Conservation (phyloP, 1,284 basidiomycete genomes). For the Trametes pubescens region DNA sequence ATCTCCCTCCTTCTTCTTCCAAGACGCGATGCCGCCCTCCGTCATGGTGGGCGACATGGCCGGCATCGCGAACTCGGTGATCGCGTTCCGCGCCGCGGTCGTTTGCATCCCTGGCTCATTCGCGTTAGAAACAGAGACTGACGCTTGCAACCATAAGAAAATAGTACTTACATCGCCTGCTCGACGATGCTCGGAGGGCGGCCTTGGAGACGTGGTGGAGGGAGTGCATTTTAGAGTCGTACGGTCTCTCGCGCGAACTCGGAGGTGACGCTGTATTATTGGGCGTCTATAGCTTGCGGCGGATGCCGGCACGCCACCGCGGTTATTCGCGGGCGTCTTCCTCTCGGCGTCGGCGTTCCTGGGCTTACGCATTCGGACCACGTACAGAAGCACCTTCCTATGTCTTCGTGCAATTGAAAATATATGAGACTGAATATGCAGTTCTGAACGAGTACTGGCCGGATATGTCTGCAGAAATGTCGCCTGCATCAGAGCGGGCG, state of each 20-base stretch:
- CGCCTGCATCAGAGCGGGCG: too few relatives aligned
- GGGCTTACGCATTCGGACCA: neutral
- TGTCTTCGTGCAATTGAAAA: too few relatives aligned
- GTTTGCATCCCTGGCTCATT: slow-evolving; percentile 62
- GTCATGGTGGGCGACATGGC: slow-evolving; percentile 99
- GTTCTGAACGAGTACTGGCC: too few relatives aligned
- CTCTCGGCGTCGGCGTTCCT: neutral
- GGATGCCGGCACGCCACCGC: slow-evolving; percentile 15
- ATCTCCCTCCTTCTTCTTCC: slow-evolving; percentile 95
- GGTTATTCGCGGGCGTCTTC: neutral
- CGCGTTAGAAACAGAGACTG: neutral
- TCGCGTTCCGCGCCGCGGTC: slow-evolving; percentile 60
- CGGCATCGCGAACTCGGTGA: slow-evolving; percentile 86
- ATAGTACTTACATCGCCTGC: slow-evolving; percentile 32
- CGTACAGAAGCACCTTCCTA: too few relatives aligned
- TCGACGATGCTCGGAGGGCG: slow-evolving; percentile 27
- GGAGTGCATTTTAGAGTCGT: slow-evolving; percentile 34
- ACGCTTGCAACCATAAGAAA: neutral
- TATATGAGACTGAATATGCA: too few relatives aligned
- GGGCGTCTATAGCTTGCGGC: slow-evolving; percentile 17
- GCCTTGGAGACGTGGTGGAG: slow-evolving; percentile 34
- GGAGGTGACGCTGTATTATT: slow-evolving; percentile 15
- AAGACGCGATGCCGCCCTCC: slow-evolving; percentile 91
- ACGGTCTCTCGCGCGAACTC: slow-evolving; percentile 15
- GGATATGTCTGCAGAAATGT: too few relatives aligned